Conservation (phyloP, 805 yeast species). For the Ogataea corticis region DNA sequence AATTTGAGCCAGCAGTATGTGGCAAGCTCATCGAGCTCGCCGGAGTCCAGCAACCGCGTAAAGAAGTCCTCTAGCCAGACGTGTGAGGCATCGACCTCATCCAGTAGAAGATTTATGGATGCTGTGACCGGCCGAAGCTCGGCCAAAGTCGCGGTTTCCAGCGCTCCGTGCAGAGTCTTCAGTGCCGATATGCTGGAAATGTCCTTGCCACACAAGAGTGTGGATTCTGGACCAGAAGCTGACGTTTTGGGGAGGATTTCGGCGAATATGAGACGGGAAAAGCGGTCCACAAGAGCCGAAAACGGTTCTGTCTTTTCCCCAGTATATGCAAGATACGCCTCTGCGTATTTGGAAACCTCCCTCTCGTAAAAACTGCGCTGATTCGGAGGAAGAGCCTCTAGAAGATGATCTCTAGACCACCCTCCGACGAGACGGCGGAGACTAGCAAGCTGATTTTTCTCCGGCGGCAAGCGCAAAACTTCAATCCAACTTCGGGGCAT, state of each 20-base stretch:
- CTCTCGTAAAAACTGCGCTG: no score
- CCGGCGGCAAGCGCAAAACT: no score
- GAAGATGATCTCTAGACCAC: no score
- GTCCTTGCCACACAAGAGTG: background rate
- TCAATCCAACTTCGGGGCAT: no score
- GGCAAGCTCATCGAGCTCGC: constrained; percentile 15
- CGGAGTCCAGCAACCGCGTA: constrained; percentile 2
- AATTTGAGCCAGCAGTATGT: constrained; percentile 12
- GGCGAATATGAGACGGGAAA: background rate
- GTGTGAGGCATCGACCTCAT: background rate
- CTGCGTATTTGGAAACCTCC: no score
- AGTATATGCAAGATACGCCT: no score
- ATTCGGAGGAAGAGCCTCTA: no score
- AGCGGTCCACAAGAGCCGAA: no score
- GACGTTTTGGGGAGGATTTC: background rate
- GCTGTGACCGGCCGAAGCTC: background rate
- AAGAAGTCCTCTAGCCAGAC: constrained; percentile 14
- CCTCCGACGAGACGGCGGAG: no score
- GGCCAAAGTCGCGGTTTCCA: background rate
- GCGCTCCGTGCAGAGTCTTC: background rate
- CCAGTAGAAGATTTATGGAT: background rate
- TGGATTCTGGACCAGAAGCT: background rate
- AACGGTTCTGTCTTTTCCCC: no score
- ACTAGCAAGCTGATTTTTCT: no score
- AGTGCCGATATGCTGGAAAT: background rate